phyloP scores from a whole-genome alignment of 1,139 yeast species.

The Magnusiomyces tetraspermus region DNA sequence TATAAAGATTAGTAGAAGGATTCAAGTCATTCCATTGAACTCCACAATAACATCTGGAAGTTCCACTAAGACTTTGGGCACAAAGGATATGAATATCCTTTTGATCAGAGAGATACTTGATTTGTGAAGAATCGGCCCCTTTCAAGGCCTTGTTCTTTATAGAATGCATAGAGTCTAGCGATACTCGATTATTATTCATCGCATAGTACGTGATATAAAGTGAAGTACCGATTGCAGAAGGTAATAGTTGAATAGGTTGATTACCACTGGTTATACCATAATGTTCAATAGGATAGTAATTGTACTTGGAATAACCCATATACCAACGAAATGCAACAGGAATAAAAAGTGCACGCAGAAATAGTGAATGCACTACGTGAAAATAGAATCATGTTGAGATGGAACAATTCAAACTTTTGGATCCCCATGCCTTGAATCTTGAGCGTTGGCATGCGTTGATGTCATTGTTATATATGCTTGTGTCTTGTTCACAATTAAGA shows the following conservation, averaged over 20 bases:
- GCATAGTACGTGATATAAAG: constrained; percentile 27
- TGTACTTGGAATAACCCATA: constrained; percentile 26
- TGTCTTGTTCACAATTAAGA: too few species aligned
- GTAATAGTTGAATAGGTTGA: constrained; percentile 19
- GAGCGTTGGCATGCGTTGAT: too few species aligned
- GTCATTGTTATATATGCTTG: too few species aligned
- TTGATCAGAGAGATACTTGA: constrained; percentile 21
- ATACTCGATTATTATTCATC: constrained; percentile 16
- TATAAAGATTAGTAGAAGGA: constrained; percentile 21
- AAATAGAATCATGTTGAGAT: too few species aligned
- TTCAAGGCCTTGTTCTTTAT: constrained; percentile 26
- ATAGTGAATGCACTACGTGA: constrained; percentile 29
- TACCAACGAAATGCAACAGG: not conserved
- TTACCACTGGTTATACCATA: constrained; percentile 30
- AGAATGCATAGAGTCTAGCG: constrained; percentile 23
- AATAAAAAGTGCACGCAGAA: not conserved
- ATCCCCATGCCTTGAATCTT: too few species aligned
- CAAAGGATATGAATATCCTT: constrained; percentile 26
- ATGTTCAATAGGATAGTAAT: constrained; percentile 26
- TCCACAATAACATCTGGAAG: constrained; percentile 31
- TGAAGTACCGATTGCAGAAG: constrained; percentile 21
- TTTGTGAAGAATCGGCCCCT: constrained; percentile 25
- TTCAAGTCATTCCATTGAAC: constrained; percentile 29
- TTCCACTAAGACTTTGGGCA: constrained; percentile 29
- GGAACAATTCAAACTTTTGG: constrained; percentile 30